A percentile compares a stretch with the other conserved stretches of the same genome.
These are phyloP conservation scores for Quercus dentata DNA, from an alignment of 306 rosid genomes.

Conservation along the genomic window DNA sequence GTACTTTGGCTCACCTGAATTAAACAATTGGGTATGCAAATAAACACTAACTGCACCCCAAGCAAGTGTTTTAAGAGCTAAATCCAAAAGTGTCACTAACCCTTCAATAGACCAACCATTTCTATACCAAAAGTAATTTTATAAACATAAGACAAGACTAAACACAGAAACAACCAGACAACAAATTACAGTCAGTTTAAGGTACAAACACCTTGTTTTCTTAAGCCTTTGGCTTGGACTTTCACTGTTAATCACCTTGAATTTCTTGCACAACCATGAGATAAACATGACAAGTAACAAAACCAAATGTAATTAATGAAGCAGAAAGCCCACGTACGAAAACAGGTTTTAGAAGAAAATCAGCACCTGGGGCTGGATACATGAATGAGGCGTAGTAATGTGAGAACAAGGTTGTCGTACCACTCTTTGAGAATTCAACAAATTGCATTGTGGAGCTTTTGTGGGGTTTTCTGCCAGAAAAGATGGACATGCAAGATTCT, in stretches of 20 bases:
- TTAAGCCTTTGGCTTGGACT: conserved; percentile 14
- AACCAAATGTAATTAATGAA: conserved; percentile 12
- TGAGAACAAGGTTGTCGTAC: conserved; percentile 4
- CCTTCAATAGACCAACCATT: conserved; percentile 34
- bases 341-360: conserved; percentile 32
- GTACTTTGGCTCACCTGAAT: conserved; percentile 21
- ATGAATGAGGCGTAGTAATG: neutral
- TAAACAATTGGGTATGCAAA: conserved; percentile 16
- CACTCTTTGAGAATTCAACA: neutral
- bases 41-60: conserved; percentile 7
- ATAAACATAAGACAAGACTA: conserved; percentile 17
- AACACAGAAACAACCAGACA: conserved; percentile 27
- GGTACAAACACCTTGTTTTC: neutral
- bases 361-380: conserved; percentile 6
- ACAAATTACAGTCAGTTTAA: conserved; percentile 21
- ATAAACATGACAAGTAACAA: conserved; percentile 17
- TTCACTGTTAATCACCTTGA: neutral
- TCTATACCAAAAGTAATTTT: conserved; percentile 22
- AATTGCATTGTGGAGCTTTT: neutral
- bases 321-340: conserved; percentile 25
- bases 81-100: conserved; percentile 35
- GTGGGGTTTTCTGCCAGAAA: neutral
- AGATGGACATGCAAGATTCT: neutral
- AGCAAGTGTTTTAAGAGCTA: conserved; percentile 19
- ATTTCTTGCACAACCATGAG: conserved; percentile 22